A percentile compares a stretch with the other conserved stretches of the same genome.
Evolutionary conservation across 768 basidiomycete species (phyloP).

Genomic region (Coprinellus aureogranulatus): DNA sequence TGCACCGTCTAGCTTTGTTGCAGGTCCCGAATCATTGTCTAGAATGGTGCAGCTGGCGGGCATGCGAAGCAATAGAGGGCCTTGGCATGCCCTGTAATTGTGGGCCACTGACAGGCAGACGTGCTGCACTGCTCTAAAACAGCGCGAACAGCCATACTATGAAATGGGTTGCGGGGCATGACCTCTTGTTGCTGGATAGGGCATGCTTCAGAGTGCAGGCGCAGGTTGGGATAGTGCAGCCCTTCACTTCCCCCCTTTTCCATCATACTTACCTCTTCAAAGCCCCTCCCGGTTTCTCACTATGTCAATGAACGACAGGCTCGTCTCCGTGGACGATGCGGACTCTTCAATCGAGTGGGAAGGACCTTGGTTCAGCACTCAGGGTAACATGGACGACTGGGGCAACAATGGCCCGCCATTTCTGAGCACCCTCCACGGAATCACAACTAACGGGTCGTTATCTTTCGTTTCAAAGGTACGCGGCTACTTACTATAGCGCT

Average conservation of each 20-base stretch:
- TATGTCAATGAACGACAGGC: background rate
- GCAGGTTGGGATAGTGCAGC: background rate
- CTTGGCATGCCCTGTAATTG: too few relatives aligned
- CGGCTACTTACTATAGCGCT: too few relatives aligned
- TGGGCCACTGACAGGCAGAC: too few relatives aligned
- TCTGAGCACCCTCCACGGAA: background rate
- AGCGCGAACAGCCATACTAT: too few relatives aligned
- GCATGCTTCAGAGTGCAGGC: too few relatives aligned
- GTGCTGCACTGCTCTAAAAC: too few relatives aligned
- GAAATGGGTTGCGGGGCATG: too few relatives aligned
- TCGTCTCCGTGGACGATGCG: background rate
- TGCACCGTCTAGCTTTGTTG: too few relatives aligned
- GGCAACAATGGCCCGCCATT: background rate
- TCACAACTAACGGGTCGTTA: background rate
- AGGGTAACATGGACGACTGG: background rate
- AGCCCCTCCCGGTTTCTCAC: background rate
- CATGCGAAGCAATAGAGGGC: too few relatives aligned
- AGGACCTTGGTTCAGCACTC: background rate
- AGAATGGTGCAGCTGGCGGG: too few relatives aligned
- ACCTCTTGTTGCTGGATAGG: too few relatives aligned
- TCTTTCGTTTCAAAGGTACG: background rate
- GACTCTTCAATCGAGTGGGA: background rate
- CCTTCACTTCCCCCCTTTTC: background rate
- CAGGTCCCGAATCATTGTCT: too few relatives aligned
- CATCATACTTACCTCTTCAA: background rate